Percentiles rank a stretch among this genome's conserved stretches.
These are phyloP conservation scores for Macrotyloma uniflorum DNA, from an alignment of 306 rosid genomes.

Conservation along the genomic window DNA sequence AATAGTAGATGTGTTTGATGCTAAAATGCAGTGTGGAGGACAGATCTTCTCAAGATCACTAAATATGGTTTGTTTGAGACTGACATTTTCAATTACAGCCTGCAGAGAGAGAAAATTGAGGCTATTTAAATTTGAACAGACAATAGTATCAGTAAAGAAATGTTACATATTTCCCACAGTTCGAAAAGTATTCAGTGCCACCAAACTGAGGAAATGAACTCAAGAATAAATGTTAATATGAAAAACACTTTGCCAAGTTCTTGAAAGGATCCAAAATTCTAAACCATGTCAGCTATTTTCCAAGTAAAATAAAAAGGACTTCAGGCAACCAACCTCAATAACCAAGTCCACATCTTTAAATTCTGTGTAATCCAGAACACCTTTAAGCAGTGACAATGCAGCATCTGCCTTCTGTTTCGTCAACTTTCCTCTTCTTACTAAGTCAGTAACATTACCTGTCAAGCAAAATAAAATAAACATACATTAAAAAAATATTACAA, in stretches of 20 bases:
- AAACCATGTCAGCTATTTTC: constrained; percentile 15
- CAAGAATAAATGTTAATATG: not conserved
- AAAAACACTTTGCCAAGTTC: constrained; percentile 6
- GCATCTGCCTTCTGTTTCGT: constrained; percentile 66
- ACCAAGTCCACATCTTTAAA: constrained; percentile 90
- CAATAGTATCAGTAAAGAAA: not conserved
- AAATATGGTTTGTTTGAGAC: constrained; percentile 86
- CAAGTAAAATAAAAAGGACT: constrained; percentile 5
- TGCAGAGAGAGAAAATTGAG: constrained; percentile 44
- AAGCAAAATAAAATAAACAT: constrained; percentile 38
- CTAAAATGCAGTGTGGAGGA: constrained; percentile 86
- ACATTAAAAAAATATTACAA: not conserved
- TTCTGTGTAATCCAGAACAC: constrained; percentile 79
- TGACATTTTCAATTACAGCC: constrained; percentile 88
- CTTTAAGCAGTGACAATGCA: constrained; percentile 76
- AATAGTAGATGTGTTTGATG: constrained; percentile 89
- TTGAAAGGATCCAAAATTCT: constrained; percentile 13
- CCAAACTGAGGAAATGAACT: constrained; percentile 17
- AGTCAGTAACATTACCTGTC: constrained; percentile 71
- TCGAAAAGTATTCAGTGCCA: constrained; percentile 9
- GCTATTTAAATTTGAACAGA: constrained; percentile 30
- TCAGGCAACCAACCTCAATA: constrained; percentile 72
- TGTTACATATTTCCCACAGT: not conserved
- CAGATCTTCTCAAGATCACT: constrained; percentile 85
- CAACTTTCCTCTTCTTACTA: constrained; percentile 72